Base-by-base conservation (phyloP, 2,329 filamentous ascomycete species). In the Botrytis porri region DNA sequence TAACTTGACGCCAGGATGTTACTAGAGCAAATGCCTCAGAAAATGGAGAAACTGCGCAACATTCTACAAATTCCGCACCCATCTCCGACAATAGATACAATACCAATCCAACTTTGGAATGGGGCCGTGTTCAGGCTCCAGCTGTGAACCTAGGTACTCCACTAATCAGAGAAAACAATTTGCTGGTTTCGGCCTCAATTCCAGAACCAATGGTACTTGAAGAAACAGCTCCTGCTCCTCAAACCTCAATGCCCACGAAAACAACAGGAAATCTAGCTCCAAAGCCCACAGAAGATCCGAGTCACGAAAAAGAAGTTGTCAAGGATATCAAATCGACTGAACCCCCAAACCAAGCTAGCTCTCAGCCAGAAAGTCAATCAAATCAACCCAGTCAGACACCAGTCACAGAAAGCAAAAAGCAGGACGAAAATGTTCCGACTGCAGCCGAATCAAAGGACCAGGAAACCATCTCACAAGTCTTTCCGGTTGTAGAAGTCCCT, bases 401-500 rank as follows among this genome's bases (percentile, higher is more conserved):
- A 57, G 39, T 29, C 14, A 6, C 48, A 25, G 65, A n/a, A 25
- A 35, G 10, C 18, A 48, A 41, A 51, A 32, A 43, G 10, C 16
- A 25, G n/a, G 16, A 39, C 29, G 25, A 41, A 54, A 22, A 18
- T 2, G 1, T 32, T 20, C 25, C 37, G 8, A 16, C 25, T 10
- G 16, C 61, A 39, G 25, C n/a, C 25, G 63, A n/a, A n/a, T 37
- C 22, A 37, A 69, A 69, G 35, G 6, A 25, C 12, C 37, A 16
- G 10, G 37, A 41, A 41, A 69, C 18, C 14, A 22, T 22, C 5
- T 9, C 65, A 18, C 65, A 69, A 69, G 39, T 29, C 39, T 18
- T 69, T n/a, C 65, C 65, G 14, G 37, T 57, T 5, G 65, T 69
- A 32, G 37, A 69, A 69, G 37, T 57, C 37, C 48, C 65, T 43